Evolutionary conservation across 768 basidiomycete genomes (phyloP), one percentile per base, ranked within the genome.

Genomic region (Mrakia frigida): DNA sequence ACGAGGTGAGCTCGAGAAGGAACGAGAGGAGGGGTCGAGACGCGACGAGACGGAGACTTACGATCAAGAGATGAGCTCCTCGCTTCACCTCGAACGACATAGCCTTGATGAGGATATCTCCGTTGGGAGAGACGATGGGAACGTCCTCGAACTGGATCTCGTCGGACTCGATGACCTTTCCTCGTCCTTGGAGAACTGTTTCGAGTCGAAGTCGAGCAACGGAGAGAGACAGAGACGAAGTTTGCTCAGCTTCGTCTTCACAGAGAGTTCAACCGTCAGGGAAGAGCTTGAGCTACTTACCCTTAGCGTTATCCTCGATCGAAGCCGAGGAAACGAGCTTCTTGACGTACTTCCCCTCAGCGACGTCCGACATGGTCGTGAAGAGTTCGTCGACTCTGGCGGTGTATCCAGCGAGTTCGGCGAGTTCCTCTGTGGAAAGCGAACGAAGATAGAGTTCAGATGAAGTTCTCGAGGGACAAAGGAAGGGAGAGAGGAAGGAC

Each of bases 401-500:
- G 3, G 96, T 98, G 82, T 97, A 98, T 16, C 96, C 96, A 5
- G 96, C 94, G 46, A 99, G 88, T 82, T 99, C 96, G 6, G 93
- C 89, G 6, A 99, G 86, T 82, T 98, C 95, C 81, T 85, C 35
- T 65, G 25, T 43, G 41, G 41, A n/a, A 71, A 50, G n/a, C 46
- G 46, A 50, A 21, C 33, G 70, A 37, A 21, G 1, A 61, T n/a
- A 25, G 6, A 68, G 33, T 1, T 18, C 0, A 70, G 2, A 18
- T 25, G 14, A 16, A 28, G 21, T 56, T 52, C 25, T 7, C 10
- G 35, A 37, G 39, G 56, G 21, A 35, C 18, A 18, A 50, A 14
- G 46, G 41, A 37, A 33, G 14, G 31, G 60, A 60, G 11, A 63
- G 31, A 23, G 53, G 16, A 10, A 16, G 21, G 31, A 43, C 80